Base-by-base conservation (phyloP, 1,284 basidiomycete species). In the Ceratobasidium theobromae region DNA sequence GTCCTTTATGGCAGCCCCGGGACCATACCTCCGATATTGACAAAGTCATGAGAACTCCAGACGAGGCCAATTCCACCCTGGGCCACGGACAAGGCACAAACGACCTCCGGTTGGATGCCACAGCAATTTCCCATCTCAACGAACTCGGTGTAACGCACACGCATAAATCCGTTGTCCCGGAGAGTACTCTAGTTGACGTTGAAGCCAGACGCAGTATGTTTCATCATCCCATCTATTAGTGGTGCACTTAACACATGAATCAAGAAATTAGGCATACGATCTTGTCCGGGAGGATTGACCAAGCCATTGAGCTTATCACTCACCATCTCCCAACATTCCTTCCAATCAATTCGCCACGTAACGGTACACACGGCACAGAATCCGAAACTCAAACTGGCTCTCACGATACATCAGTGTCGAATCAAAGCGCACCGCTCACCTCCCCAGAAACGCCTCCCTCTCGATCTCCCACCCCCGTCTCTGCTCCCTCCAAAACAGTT, bases 251-350 rank as follows among this genome's bases (percentile, higher is more conserved):
- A 49, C 57, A 16, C 21, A 1, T 38, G 40, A 16, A 38, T 25
- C 12, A 25, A 62, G 57, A n/a, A 23, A 62, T 62, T 40, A 62
- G 57, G n/a, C 32, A 51, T 25, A 33, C 30, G 4, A 62, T 62
- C 21, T 12, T 51, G 14, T 62, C 57, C 28, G 57, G 57, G 40
- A 49, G 41, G 16, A 62, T 62, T 21, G 46, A 51, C 12, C 32
- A 41, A 5, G 57, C 57, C 2, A 62, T 62, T 41, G 57, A 62
- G 16, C 45, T 51, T 11, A 62, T 62, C 9, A 51, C 45, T 41
- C 57, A 62, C 32, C 57, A 62, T 16, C 35, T 51, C 23, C 57
- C 57, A 9, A 28, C 30, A 16, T 62, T 62, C 46, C 32, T 62
- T 23, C 57, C 57, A 16, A 32, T 51, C 23, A 28, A 30, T 8